Evolutionary conservation across 192 early-diverging fungal species (phyloP).

Genomic region (Backusella westeae): DNA sequence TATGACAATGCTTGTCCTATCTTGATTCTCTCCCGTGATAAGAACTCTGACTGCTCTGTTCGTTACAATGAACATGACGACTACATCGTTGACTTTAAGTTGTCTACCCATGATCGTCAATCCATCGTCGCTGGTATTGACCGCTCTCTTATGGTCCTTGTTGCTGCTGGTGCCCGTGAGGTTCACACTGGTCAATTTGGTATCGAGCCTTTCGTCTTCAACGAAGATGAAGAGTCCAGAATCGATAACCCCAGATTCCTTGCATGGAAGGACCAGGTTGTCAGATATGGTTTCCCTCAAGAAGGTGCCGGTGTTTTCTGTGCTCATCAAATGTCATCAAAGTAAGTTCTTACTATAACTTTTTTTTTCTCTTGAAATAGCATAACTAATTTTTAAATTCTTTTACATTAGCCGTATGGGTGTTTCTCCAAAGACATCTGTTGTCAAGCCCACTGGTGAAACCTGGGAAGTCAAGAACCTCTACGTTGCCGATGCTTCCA

Average conservation of each 20-base stretch:
- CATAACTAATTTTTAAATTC: neutral
- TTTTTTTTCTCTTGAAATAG: too few species aligned
- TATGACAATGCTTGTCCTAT: constrained; percentile 48
- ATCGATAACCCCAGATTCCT: constrained; percentile 30
- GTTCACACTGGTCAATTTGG: constrained; percentile 51
- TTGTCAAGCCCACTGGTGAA: constrained; percentile 63
- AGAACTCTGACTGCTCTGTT: constrained; percentile 47
- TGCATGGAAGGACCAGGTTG: constrained; percentile 32
- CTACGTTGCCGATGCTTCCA: constrained; percentile 69
- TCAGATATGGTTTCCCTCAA: constrained; percentile 28
- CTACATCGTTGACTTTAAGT: constrained; percentile 44
- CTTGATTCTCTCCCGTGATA: constrained; percentile 62
- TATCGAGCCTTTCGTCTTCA: constrained; percentile 36
- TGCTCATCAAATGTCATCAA: constrained; percentile 70
- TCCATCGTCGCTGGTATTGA: constrained; percentile 46
- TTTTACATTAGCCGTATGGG: constrained; percentile 57
- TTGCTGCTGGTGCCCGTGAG: constrained; percentile 65
- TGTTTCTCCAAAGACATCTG: constrained; percentile 47
- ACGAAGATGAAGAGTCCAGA: constrained; percentile 31
- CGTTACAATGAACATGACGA: constrained; percentile 40
- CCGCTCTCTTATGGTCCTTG: constrained; percentile 45
- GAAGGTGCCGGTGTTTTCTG: constrained; percentile 40
- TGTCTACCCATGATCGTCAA: constrained; percentile 53
- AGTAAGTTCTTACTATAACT: constrained; percentile 29
- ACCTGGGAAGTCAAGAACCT: constrained; percentile 72